phyloP scores from a whole-genome alignment of 306 rosid species.

The Aeschynomene evenia region DNA sequence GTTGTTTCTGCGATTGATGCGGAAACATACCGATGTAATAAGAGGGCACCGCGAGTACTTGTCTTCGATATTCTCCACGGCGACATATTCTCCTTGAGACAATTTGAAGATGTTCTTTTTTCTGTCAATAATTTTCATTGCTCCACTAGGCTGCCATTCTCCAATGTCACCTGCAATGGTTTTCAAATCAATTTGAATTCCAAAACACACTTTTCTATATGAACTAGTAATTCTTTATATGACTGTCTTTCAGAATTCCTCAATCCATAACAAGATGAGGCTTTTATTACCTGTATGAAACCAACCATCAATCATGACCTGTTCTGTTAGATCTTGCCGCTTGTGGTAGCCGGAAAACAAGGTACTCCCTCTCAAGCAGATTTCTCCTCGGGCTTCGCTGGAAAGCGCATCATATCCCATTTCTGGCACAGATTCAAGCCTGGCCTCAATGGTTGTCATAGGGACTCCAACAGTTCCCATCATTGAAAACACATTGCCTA shows the following conservation, averaged over 20 bases:
- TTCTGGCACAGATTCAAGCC: constrained; percentile 74
- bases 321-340: constrained; percentile 75
- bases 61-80: constrained; percentile 86
- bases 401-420: constrained; percentile 83
- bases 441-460: constrained; percentile 78
- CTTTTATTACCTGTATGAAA: constrained; percentile 94
- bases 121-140: constrained; percentile 89
- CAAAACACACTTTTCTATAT: not conserved
- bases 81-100: constrained; percentile 94
- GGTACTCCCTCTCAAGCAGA: constrained; percentile 80
- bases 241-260: not conserved
- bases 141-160: constrained; percentile 87
- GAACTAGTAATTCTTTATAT: not conserved
- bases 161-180: constrained; percentile 85
- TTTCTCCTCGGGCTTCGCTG: constrained; percentile 77
- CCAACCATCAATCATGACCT: constrained; percentile 88
- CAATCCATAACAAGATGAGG: constrained; percentile 2
- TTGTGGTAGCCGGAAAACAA: constrained; percentile 90
- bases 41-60: constrained; percentile 73
- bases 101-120: constrained; percentile 89
- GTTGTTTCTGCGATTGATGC: not conserved
- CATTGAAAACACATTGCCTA: constrained; percentile 72
- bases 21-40: constrained; percentile 64
- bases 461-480: constrained; percentile 94
- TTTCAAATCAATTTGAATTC: constrained; percentile 26